Evolutionary conservation across 2,329 filamentous ascomycete species (phyloP).

Genomic region (Pseudogymnoascus destructans): DNA sequence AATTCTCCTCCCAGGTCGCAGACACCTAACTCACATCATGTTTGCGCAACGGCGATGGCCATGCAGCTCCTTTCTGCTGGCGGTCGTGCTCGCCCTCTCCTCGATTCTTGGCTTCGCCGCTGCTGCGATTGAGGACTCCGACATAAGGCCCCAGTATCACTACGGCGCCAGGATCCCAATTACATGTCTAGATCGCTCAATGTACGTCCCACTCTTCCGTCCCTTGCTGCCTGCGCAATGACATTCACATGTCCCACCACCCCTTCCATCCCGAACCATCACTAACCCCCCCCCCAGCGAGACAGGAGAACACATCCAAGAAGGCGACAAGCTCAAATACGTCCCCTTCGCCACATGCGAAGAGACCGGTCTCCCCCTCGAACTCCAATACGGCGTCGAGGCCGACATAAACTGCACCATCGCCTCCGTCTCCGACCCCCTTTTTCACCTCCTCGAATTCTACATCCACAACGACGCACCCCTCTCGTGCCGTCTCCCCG

Average conservation of each 20-base stretch:
- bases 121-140: neutral
- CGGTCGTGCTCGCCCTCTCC: slow-evolving; percentile 9
- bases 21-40: neutral
- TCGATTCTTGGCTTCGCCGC: neutral
- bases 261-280: neutral
- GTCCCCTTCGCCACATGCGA: slow-evolving; percentile 83
- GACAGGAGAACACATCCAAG: slow-evolving; percentile 79
- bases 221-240: neutral
- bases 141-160: slow-evolving; percentile 40
- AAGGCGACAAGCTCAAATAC: slow-evolving; percentile 77
- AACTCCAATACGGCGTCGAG: slow-evolving; percentile 76
- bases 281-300: slow-evolving; percentile 40
- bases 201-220: slow-evolving; percentile 37
- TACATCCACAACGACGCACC: slow-evolving; percentile 96
- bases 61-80: slow-evolving; percentile 5
- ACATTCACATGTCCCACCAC: neutral
- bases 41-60: slow-evolving; percentile 1
- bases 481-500: slow-evolving; percentile 76
- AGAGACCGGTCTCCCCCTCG: slow-evolving; percentile 70
- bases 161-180: slow-evolving; percentile 56
- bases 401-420: slow-evolving; percentile 75
- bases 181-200: slow-evolving; percentile 61
- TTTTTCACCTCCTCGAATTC: slow-evolving; percentile 88
- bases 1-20: neutral
- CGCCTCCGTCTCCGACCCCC: slow-evolving; percentile 59